Percentiles rank a stretch among this genome's conserved stretches.
phyloP scores from a whole-genome alignment of 495 filamentous ascomycete genomes.

The Cercophora samala region DNA sequence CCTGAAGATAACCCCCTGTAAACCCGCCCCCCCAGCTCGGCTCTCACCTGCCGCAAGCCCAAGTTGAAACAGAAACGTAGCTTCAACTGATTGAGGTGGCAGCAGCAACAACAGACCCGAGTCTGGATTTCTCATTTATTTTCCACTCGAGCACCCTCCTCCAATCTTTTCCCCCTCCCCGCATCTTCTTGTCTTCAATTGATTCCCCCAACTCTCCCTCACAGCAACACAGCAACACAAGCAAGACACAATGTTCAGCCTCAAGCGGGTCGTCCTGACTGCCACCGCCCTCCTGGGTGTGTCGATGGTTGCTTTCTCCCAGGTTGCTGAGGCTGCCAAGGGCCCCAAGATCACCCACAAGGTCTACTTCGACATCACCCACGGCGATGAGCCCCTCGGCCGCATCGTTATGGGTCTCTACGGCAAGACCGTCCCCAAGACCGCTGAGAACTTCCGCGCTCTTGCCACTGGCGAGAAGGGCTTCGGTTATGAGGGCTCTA shows the following conservation, averaged over 20 bases:
- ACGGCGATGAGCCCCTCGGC: conserved; percentile 81
- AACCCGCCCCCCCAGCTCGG: conserved; percentile 1
- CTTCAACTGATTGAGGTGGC: conserved; percentile 27
- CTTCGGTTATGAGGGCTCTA: conserved; percentile 91
- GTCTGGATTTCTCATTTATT: not conserved
- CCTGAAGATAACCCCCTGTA: conserved; percentile 19
- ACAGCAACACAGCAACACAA: not conserved
- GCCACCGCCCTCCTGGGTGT: conserved; percentile 71
- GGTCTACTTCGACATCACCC: conserved; percentile 93
- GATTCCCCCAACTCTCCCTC: conserved; percentile 10
- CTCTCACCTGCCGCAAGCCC: conserved; percentile 9
- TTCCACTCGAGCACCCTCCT: not conserved
- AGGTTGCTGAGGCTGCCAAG: conserved; percentile 70
- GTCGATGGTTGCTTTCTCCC: conserved; percentile 67
- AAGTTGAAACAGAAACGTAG: conserved; percentile 35
- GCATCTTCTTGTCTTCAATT: conserved; percentile 19
- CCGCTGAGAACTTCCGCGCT: conserved; percentile 96
- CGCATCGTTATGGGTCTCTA: conserved; percentile 92
- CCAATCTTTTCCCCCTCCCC: conserved; percentile 1
- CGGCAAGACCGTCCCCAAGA: conserved; percentile 97
- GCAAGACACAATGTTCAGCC: conserved; percentile 49
- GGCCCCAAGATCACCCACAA: conserved; percentile 96
- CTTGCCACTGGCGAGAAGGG: conserved; percentile 96
- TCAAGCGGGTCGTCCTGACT: conserved; percentile 59
- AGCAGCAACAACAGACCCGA: conserved; percentile 1